These are phyloP conservation scores for rapeseed (Brassica napus) DNA, from an alignment of 345 rosid species.

Conservation along the genomic window Da-Ae NC_063450.1:19656501-19657000, in stretches of 20 bases:
- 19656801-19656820: background rate
- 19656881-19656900: too few species aligned
- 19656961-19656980: too few species aligned
- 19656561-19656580: constrained; percentile 21
- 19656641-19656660: background rate
- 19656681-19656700: background rate
- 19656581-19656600: background rate
- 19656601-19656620: background rate
- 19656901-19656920: too few species aligned
- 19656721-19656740: background rate
- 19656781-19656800: too few species aligned
- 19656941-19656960: background rate
- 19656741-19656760: too few species aligned
- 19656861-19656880: background rate
- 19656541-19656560: constrained; percentile 21
- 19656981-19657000: too few species aligned
- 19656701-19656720: background rate
- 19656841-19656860: background rate
- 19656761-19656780: too few species aligned
- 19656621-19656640: background rate
- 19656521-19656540: constrained; percentile 37
- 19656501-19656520: constrained; percentile 40
- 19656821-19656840: background rate
- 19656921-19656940: background rate
- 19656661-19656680: background rate